Conservation (phyloP, 768 basidiomycete species). For the Crassisporium funariophilum region DNA sequence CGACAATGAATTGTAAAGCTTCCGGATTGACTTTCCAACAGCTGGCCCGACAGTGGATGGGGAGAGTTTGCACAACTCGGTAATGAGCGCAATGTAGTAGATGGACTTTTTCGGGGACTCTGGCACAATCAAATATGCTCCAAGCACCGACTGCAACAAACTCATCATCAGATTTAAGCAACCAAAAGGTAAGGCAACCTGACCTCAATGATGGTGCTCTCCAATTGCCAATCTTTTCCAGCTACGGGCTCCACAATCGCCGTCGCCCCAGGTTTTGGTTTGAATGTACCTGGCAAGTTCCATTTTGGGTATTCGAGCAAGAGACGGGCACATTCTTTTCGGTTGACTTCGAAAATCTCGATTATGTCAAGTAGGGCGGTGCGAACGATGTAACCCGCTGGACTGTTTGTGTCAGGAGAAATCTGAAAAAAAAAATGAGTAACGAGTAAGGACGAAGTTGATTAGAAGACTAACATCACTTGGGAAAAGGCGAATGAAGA, state of each 20-base stretch:
- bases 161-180: conserved; percentile 1
- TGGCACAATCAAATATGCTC: conserved; percentile 75
- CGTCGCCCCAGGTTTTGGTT: conserved; percentile 67
- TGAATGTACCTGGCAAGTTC: conserved; percentile 83
- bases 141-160: conserved; percentile 62
- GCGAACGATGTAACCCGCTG: conserved; percentile 79
- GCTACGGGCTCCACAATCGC: conserved; percentile 49
- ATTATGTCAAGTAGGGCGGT: conserved; percentile 74
- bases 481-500: conserved; percentile 68
- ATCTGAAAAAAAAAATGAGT: conserved; percentile 46
- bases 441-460: not conserved
- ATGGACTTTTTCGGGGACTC: conserved; percentile 74
- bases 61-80: conserved; percentile 93
- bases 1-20: conserved; percentile 75
- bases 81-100: conserved; percentile 87
- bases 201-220: conserved; percentile 88
- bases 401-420: conserved; percentile 72
- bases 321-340: conserved; percentile 90
- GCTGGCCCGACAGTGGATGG: conserved; percentile 93
- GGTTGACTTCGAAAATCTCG: conserved; percentile 92
- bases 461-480: conserved; percentile 40
- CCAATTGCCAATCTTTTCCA: conserved; percentile 83
- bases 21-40: conserved; percentile 93
- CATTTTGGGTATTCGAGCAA: conserved; percentile 87
- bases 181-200: conserved; percentile 11